Base-by-base conservation (phyloP, 345 rosid species). In the Aurinia saxatilis region DNA sequence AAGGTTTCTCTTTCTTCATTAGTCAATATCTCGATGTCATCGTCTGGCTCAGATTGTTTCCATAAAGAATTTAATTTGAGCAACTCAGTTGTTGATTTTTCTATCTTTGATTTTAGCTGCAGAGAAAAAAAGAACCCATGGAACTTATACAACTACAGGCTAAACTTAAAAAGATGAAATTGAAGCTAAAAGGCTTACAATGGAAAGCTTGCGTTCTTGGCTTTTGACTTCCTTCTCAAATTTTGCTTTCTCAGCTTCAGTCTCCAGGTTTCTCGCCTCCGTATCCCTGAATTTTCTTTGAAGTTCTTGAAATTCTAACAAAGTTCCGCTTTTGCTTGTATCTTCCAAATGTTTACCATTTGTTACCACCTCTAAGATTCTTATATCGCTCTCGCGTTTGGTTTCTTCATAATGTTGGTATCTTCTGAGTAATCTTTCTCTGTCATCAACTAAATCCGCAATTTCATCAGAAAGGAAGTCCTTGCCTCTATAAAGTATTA, bases 401-500 rank as follows among this genome's bases (percentile, higher is more conserved):
- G 58, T 72, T 80, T 90, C 97, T 78, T 90, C 97, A 38, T 58
- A 44, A 59, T 70, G 79, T 56, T 81, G 88, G 63, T 78, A 82
- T 50, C 70, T 71, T 47, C 72, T 65, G 37, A 87, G 85, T 57
- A 78, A 81, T 60, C 48, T 65, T 68, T 90, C 97, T 73, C 97
- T 82, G 60, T 83, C 82, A 13, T 21, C 75, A 35, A 90, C 79
- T 65, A 77, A 65, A 50, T 73, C 70, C 15, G 81, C 82, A 36
- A 87, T 77, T 50, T 75, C 75, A 61, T 71, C 58, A 40, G 90
- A 75, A 30, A 90, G 82, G 63, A 87, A 90, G 73, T 90, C 90
- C 68, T 87, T 90, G 59, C 95, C 97, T 81, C 97, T 79, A 63
- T 64, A 85, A 19, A 90, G 82, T 79, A 90, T 78, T 63, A 90